Evolutionary conservation across 2,329 filamentous ascomycete species (phyloP), one percentile per base, ranked within the genome.

Genomic region (Aspergillus unguis): DNA sequence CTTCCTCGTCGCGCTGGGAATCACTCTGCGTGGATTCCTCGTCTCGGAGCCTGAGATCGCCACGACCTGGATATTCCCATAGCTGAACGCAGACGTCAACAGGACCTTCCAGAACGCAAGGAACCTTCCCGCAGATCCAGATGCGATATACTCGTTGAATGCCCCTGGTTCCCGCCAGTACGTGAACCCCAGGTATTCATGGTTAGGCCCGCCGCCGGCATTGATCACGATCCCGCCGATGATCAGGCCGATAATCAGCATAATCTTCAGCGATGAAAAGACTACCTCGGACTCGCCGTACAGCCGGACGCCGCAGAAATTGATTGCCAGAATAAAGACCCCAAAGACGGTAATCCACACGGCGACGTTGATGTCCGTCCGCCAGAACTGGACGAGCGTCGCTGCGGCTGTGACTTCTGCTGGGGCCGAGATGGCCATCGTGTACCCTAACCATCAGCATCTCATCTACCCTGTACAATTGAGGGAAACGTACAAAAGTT

Each of bases 241-340:
- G n/a, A 59, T 59, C 17, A 61, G 42, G 3, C 58, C 58, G 25
- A 61, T 26, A 32, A 61, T 61, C 8, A 53, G 53, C 5, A 60
- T 8, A 27, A 58, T 55, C 32, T 60, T 60, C 11, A 60, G 53
- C 2, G 48, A 52, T 28, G 52, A 55, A 25, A 60, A 60, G 36
- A 44, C 49, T 9, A 60, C 55, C 6, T 60, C 58, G 2, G 52
- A 47, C 8, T 60, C 58, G 5, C 58, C 58, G 9, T 54, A 60
- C 4, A 51, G 17, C 2, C 52, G 10, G 17, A 37, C 43, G 8
- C 17, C 28, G 25, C 28, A 35, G 7, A 48, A 27, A 11, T 44
- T 44, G 17, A 48, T 10, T 5, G 35, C 27, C 1, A 35, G 4
- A 23, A 25, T 44, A 23, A 41, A 23, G 10, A 42, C 11, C 4